phyloP scores from a whole-genome alignment of 169 alveolate genomes.

The Plasmodium relictum region DNA sequence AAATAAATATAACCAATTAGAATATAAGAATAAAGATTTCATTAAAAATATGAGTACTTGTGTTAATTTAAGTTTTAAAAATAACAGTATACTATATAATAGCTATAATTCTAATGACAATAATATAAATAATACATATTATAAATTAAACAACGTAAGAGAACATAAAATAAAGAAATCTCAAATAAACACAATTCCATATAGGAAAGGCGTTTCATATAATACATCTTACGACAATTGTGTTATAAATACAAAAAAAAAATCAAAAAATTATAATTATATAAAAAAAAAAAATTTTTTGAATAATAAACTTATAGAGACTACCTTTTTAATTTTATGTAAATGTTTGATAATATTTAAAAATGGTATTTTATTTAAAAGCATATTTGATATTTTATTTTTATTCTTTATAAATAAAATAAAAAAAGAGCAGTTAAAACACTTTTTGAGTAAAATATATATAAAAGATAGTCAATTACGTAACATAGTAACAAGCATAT shows the following conservation, averaged over 20 bases:
- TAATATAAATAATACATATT: background rate
- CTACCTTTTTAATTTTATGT: slow-evolving; percentile 42
- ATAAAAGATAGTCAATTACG: slow-evolving; percentile 10
- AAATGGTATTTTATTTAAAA: slow-evolving; percentile 9
- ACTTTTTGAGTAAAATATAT: slow-evolving; percentile 14
- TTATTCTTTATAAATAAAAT: slow-evolving; percentile 29
- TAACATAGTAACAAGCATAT: slow-evolving; percentile 29
- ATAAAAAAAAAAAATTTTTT: slow-evolving; percentile 16
- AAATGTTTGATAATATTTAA: slow-evolving; percentile 34
- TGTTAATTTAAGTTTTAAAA: too few relatives aligned
- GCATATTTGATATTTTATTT: slow-evolving; percentile 53
- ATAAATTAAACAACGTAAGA: too few relatives aligned
- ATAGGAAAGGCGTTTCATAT: too few relatives aligned
- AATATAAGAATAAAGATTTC: too few relatives aligned
- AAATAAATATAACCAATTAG: too few relatives aligned
- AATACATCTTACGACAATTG: too few relatives aligned
- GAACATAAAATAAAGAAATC: too few relatives aligned
- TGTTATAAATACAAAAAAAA: background rate
- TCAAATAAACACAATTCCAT: too few relatives aligned
- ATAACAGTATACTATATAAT: too few relatives aligned
- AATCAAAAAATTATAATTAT: background rate
- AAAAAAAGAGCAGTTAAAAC: background rate
- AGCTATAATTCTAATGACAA: background rate
- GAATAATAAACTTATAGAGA: slow-evolving; percentile 14
- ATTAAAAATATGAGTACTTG: too few relatives aligned